Base-by-base conservation (phyloP, 148 eudicot species). In the Cornus kousa region DNA sequence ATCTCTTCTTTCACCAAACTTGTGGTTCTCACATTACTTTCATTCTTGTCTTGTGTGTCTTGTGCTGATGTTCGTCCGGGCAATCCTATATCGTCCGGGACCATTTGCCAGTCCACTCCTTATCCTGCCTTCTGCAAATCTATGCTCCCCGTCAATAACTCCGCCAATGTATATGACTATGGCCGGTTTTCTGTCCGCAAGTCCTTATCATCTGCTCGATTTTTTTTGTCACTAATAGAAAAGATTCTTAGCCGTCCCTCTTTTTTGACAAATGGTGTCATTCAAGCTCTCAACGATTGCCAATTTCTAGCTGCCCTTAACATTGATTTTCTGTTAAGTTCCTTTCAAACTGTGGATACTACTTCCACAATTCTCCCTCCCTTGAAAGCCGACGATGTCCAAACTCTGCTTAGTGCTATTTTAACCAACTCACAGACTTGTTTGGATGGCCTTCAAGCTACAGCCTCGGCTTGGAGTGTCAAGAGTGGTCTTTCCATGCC, bases 351-450 rank as follows among this genome's bases (percentile, higher is more conserved):
- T 4, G 80, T 93, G 32, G 71, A 70, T 62, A 16, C 72, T 0
- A 81, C 85, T 2, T 55, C 90, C 4, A 66, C 76, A 10, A 77
- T 88, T 0, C 86, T 91, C 4, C 76, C 89, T 0, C 1, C 20
- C 0, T 60, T 71, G 0, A 66, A 81, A 11, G 87, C 94, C 0
- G 98, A 93, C 3, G 89, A 95, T 12, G 83, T 91, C 5, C 92
- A 90, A 68, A 91, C 98, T 0, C 55, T 87, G 28, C 87, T 95
- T 0, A 93, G 97, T 43, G 97, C 93, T 0, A 83, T 88, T 17
- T 64, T 93, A 39, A 95, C 98, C 3, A 93, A 95, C 83, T 85
- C 88, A 0, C 93, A 93, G 65, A 95, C 98, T 0, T 95, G 98
- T 76, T 40, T 88, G 5, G 97, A 95, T 67, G 97, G 98, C 10